Evolutionary conservation across 2,329 filamentous ascomycete species (phyloP).

Genomic region (Leptographium flavum): DNA sequence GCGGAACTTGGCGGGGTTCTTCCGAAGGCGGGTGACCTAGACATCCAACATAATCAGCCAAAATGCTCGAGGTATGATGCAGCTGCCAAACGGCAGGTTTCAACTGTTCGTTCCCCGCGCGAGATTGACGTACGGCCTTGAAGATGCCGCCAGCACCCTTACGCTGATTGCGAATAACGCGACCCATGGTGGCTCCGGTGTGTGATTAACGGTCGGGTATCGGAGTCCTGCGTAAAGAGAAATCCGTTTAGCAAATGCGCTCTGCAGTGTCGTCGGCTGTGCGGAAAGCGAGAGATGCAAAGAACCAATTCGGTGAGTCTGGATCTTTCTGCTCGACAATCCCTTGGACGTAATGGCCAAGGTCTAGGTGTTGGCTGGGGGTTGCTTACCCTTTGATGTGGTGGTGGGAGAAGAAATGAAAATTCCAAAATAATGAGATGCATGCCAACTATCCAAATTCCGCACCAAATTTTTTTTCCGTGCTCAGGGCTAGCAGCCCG

Average conservation of each 20-base stretch:
- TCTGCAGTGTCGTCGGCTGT: neutral
- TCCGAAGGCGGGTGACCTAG: conserved; percentile 81
- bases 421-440: conserved; percentile 10
- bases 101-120: neutral
- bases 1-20: conserved; percentile 86
- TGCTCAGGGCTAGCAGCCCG: conserved; percentile 9
- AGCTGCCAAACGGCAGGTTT: too few relatives aligned
- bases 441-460: conserved; percentile 1
- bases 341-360: neutral
- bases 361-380: neutral
- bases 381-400: conserved; percentile 11
- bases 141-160: conserved; percentile 46
- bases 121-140: conserved; percentile 19
- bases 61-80: neutral
- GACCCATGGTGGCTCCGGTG: conserved; percentile 13
- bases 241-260: neutral
- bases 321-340: neutral
- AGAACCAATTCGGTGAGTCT: neutral
- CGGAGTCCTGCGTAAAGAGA: conserved; percentile 4
- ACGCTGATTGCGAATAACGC: conserved; percentile 48
- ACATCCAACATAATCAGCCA: conserved; percentile 4
- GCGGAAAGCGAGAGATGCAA: neutral
- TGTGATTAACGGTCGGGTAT: neutral
- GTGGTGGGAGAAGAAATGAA: conserved; percentile 5
- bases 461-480: conserved; percentile 7